Base-by-base conservation (phyloP, 768 basidiomycete genomes). In the Austroboletus eburneus region DNA sequence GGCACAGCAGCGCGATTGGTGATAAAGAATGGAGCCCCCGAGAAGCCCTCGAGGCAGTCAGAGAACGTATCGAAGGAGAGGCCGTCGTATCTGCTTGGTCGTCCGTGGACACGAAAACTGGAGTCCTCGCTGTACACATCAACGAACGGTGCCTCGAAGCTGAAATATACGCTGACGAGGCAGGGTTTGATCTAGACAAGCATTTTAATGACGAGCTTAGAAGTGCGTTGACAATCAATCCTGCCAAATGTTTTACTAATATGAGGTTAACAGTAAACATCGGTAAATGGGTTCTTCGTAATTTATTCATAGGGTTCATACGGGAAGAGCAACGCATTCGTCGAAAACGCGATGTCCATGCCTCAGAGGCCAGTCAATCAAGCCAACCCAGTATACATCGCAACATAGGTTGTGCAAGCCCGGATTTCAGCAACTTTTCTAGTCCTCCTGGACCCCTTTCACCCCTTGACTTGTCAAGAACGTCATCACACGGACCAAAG, bases 31-130 rank as follows among this genome's bases (percentile, higher is more conserved):
- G 75, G 40, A 87, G 86, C 57, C 87, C 89, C 8, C 66, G 87
- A 37, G 93, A 95, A 58, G 83, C 86, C 5, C 69, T 99, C 42
- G 95, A 97, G 65, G 77, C 80, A 34, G 91, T 97, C 17, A 75
- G 85, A 48, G 91, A 91, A 59, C 72, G 89, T 32, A 88, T 98
- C n/a, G 96, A 99, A 59, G 94, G 95, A 23, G 92, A 98, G 62
- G 91, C 88, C 0, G 84, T 89, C 23, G 81, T 90, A 9, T 72
- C 81, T 21, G 70, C 83, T 12, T 99, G 95, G 95, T 86, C 88
- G 32, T 77, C 76, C 14, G 85, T 89, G 22, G 95, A 97, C 65
- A 95, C 93, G 5, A 87, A 89, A 65, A 83, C 85, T 8, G 95
- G 95, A 7, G 79, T 91, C 20, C 72, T 99, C 49, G 85, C 87